A percentile compares a stretch with the other conserved stretches of the same genome.
Conservation (phyloP, 495 filamentous ascomycete genomes). For the Penicillium steckii region DNA sequence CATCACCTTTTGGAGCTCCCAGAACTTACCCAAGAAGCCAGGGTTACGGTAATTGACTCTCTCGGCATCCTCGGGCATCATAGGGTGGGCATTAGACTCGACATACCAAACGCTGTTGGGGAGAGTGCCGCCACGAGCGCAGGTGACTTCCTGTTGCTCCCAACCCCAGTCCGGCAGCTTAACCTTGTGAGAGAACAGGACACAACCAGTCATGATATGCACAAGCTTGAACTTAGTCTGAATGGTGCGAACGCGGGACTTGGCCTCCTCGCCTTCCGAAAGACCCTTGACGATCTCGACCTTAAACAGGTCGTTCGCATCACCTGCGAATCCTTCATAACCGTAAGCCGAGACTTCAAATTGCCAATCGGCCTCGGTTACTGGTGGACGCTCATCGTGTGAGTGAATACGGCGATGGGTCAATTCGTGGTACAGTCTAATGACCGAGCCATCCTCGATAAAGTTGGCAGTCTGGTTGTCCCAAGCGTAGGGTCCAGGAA, state of each 20-base stretch:
- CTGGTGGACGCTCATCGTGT: conserved; percentile 94
- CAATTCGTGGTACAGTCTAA: conserved; percentile 78
- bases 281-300: conserved; percentile 90
- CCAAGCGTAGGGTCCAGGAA: conserved; percentile 81
- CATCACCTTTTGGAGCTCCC: conserved; percentile 99
- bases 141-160: conserved; percentile 98
- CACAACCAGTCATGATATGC: conserved; percentile 95
- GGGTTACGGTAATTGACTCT: conserved; percentile 94
- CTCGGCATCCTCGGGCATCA: conserved; percentile 70
- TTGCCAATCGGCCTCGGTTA: conserved; percentile 97
- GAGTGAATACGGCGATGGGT: conserved; percentile 92
- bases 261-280: conserved; percentile 76
- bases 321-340: conserved; percentile 93
- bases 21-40: conserved; percentile 97
- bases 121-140: conserved; percentile 85
- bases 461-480: conserved; percentile 66
- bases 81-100: conserved; percentile 82
- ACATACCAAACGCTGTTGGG: conserved; percentile 98
- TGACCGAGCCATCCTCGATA: conserved; percentile 74
- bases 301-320: conserved; percentile 94
- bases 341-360: conserved; percentile 98
- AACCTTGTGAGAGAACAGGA: conserved; percentile 96
- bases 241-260: conserved; percentile 86
- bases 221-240: conserved; percentile 94
- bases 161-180: conserved; percentile 97